Conservation (phyloP, 2,329 filamentous ascomycete genomes). For the Polytolypa hystricis region DNA sequence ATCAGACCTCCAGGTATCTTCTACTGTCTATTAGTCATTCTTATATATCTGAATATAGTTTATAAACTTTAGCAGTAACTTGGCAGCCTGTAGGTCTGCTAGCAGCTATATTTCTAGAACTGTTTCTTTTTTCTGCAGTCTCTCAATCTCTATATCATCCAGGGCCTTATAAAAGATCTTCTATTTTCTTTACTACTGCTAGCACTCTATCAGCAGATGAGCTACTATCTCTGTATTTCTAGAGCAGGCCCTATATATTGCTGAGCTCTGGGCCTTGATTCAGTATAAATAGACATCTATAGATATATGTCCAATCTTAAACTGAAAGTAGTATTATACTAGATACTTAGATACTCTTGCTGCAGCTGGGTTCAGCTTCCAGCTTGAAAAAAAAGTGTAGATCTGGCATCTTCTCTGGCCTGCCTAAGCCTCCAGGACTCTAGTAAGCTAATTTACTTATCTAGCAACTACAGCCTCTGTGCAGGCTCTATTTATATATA, state of each 20-base stretch:
- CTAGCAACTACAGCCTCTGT: too few relatives aligned
- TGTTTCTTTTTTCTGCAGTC: constrained; percentile 9
- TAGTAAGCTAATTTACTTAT: too few relatives aligned
- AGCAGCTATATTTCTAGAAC: constrained; percentile 2
- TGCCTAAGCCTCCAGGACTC: too few relatives aligned
- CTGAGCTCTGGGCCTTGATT: too few relatives aligned
- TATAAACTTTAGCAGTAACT: not conserved
- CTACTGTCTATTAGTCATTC: not conserved
- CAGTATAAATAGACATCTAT: too few relatives aligned
- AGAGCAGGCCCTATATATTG: too few relatives aligned
- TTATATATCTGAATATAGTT: not conserved
- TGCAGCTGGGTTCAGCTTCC: too few relatives aligned
- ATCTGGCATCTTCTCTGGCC: too few relatives aligned
- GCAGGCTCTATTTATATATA: not conserved
- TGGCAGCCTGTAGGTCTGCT: not conserved
- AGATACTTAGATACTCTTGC: too few relatives aligned
- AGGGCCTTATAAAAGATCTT: constrained; percentile 10
- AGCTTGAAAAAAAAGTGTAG: too few relatives aligned
- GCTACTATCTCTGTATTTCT: not conserved
- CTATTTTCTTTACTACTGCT: not conserved
- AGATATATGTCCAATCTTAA: too few relatives aligned
- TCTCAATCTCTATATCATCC: constrained; percentile 12
- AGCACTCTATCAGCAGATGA: not conserved
- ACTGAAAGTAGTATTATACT: too few relatives aligned
- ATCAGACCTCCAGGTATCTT: not conserved